These are phyloP conservation scores for Penicillium crystallinum DNA, from an alignment of 495 filamentous ascomycete genomes.

Conservation along the genomic window DNA sequence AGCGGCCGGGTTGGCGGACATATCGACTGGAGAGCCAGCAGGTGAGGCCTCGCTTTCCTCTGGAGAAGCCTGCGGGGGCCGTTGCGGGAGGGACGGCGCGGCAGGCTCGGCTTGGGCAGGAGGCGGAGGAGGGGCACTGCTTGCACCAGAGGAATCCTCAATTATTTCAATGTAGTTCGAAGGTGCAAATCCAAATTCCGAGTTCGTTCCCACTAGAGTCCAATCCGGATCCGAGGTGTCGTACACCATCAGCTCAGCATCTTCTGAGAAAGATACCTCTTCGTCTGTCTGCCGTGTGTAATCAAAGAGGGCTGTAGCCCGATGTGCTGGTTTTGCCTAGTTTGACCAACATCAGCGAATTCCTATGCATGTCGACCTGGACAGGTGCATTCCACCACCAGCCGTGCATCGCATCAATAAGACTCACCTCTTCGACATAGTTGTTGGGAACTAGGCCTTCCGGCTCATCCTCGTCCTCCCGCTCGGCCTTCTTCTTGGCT, in stretches of 20 bases:
- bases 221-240: slow-evolving; percentile 93
- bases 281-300: slow-evolving; percentile 97
- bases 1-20: slow-evolving; percentile 61
- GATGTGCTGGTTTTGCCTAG: slow-evolving; percentile 64
- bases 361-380: background rate
- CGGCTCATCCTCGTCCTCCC: slow-evolving; percentile 90
- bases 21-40: slow-evolving; percentile 25
- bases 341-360: slow-evolving; percentile 14
- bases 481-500: slow-evolving; percentile 91
- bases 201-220: slow-evolving; percentile 81
- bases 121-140: slow-evolving; percentile 22
- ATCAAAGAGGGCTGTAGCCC: slow-evolving; percentile 87
- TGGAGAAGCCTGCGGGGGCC: slow-evolving; percentile 23
- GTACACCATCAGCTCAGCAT: slow-evolving; percentile 75
- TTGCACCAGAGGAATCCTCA: slow-evolving; percentile 26
- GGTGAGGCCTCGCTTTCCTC: slow-evolving; percentile 22
- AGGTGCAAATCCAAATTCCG: slow-evolving; percentile 93
- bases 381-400: background rate
- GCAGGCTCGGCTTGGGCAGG: slow-evolving; percentile 25
- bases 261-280: slow-evolving; percentile 92
- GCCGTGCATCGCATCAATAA: background rate
- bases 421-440: slow-evolving; percentile 89
- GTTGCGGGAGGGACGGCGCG: slow-evolving; percentile 37
- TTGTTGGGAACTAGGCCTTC: slow-evolving; percentile 91
- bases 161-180: slow-evolving; percentile 87